These are phyloP conservation scores for Vaccinium corymbosum DNA, from an alignment of 148 eudicot species.

Conservation along the genomic window DNA sequence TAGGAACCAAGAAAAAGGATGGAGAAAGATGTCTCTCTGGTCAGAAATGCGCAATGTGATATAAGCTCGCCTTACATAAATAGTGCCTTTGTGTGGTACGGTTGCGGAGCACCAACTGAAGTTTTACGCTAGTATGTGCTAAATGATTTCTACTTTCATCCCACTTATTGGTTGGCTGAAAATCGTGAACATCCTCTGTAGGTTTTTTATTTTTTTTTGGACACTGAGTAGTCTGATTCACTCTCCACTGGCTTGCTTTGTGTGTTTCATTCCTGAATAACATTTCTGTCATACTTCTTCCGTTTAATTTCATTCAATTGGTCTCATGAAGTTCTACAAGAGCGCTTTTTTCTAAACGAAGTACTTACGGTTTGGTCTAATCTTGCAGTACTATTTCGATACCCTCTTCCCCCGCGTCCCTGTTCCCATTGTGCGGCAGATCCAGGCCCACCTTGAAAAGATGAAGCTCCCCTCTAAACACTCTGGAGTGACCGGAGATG, in stretches of 20 bases:
- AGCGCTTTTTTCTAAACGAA: not conserved
- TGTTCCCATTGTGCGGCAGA: conserved; percentile 71
- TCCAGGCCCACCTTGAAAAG: conserved; percentile 60
- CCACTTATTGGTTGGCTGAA: not conserved
- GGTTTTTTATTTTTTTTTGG: not conserved
- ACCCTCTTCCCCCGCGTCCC: conserved; percentile 95
- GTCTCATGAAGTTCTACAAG: not conserved
- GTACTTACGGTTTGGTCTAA: not conserved
- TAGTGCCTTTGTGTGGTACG: not conserved
- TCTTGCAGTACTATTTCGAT: conserved; percentile 91
- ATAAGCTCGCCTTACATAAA: too few relatives aligned
- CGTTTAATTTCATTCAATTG: not conserved
- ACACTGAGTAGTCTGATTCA: not conserved
- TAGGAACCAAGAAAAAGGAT: not conserved
- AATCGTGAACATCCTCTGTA: not conserved
- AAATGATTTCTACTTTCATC: not conserved
- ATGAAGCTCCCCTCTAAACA: conserved; percentile 81
- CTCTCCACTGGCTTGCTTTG: not conserved
- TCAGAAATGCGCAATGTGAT: too few relatives aligned
- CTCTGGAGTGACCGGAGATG: conserved; percentile 79
- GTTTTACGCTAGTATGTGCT: not conserved
- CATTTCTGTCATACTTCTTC: not conserved
- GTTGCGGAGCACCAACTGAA: too few relatives aligned
- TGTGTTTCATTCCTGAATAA: too few relatives aligned
- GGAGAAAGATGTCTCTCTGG: not conserved